Base-by-base conservation (phyloP, 495 filamentous ascomycete species). In the Halenospora varia region DNA sequence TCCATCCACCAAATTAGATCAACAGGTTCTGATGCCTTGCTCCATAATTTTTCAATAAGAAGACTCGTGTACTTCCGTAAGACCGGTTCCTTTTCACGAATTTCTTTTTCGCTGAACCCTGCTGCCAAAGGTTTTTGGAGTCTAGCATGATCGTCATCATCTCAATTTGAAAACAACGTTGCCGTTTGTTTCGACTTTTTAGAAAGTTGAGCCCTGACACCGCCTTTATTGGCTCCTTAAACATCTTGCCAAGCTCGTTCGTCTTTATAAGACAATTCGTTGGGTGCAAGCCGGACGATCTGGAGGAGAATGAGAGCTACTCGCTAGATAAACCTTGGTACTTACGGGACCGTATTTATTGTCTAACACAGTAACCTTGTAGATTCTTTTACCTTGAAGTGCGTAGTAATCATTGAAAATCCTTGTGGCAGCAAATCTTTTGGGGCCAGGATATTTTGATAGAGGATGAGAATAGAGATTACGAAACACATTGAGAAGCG, bases 281-380 rank as follows among this genome's bases (percentile, higher is more conserved):
- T 69, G 1, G 86, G 84, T 0, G 71, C 66, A 17, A 86, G 66
- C 2, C 86, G 82, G 0, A 89, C 70, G 3, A 82, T 73, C 13
- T 71, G 22, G 6, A 29, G 2, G 24, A 29, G 3, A 11, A 17
- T 25, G 2, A 8, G 25, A 15, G 25, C 25, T 10, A 10, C 15
- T 29, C 2, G 25, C 3, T 25, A 25, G 20, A 19, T 3, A 17
- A 17, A 15, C 15, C 10, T 10, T 10, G 3, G 2, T n/a, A 29
- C 48, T 29, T 10, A 51, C 48, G 15, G 48, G 48, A 10, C 71
- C 73, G 45, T 75, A 71, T 46, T 66, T 66, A n/a, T 70, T 66
- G 23, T 74, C 71, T 0, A 71, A 55, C 56, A 26, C 19, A 1
- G 42, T 23, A 15, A 61, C 22, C 15, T 45, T 54, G 11, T 42